phyloP scores from a whole-genome alignment of 257 asterid genomes.

The Nicotiana sylvestris region DNA sequence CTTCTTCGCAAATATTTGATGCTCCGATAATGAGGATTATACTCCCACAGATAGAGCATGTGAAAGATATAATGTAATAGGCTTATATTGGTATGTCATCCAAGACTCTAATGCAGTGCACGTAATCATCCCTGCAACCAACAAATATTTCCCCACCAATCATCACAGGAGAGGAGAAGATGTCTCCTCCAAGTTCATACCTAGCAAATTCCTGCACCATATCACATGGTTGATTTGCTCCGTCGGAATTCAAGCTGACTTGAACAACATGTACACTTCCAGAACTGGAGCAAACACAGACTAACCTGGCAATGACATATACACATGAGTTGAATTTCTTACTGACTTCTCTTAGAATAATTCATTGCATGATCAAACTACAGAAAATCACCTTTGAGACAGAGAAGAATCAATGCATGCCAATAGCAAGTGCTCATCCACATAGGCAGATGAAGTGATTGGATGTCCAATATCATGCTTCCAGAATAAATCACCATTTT shows the following conservation, averaged over 20 bases:
- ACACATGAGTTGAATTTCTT: neutral
- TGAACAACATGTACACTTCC: constrained; percentile 60
- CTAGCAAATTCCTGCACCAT: constrained; percentile 58
- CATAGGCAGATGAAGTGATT: constrained; percentile 73
- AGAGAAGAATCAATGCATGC: constrained; percentile 25
- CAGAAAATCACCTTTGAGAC: constrained; percentile 42
- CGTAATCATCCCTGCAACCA: constrained; percentile 79
- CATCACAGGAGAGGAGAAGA: constrained; percentile 95
- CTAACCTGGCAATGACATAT: constrained; percentile 40
- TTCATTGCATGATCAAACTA: constrained; percentile 1
- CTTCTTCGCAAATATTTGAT: neutral
- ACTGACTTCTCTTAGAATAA: neutral
- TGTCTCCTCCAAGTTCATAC: constrained; percentile 64
- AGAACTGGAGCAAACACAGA: constrained; percentile 73
- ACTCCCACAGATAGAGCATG: neutral
- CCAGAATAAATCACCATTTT: constrained; percentile 66
- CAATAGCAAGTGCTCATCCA: constrained; percentile 56
- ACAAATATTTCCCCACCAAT: constrained; percentile 73
- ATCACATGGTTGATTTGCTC: constrained; percentile 14
- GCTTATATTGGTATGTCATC: constrained; percentile 17
- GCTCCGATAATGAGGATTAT: neutral
- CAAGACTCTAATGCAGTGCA: constrained; percentile 51
- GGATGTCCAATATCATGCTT: constrained; percentile 57
- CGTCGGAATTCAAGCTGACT: constrained; percentile 27
- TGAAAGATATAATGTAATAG: neutral